Evolutionary conservation across 2,329 filamentous ascomycete species (phyloP).

Genomic region (Nemania bipapillata): DNA sequence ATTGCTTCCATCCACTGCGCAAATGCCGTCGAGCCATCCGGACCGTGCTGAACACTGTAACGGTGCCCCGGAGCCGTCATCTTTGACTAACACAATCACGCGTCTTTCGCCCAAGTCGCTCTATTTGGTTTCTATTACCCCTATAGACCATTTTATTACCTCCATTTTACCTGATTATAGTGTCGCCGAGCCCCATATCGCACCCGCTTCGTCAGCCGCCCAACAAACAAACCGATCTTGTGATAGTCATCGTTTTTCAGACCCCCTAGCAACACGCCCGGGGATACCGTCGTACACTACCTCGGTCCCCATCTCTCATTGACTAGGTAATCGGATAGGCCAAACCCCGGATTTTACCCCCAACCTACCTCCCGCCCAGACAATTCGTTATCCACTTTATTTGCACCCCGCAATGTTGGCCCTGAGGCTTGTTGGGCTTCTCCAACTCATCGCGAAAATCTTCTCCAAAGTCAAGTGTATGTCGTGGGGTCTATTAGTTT

Average conservation of each 20-base stretch:
- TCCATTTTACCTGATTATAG: slow-evolving; percentile 53
- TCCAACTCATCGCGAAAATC: slow-evolving; percentile 31
- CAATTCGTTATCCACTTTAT: slow-evolving; percentile 16
- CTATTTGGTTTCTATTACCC: slow-evolving; percentile 46
- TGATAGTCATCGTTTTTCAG: slow-evolving; percentile 44
- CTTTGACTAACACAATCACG: slow-evolving; percentile 39
- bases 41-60: slow-evolving; percentile 37
- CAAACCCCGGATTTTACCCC: slow-evolving; percentile 37
- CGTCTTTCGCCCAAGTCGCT: slow-evolving; percentile 29
- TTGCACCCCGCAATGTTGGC: slow-evolving; percentile 17
- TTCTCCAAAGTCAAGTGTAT: slow-evolving; percentile 28
- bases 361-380: background rate
- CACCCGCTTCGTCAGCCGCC: slow-evolving; percentile 46
- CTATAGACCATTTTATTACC: slow-evolving; percentile 41
- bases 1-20: slow-evolving; percentile 31
- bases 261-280: slow-evolving; percentile 35
- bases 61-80: slow-evolving; percentile 28
- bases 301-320: background rate
- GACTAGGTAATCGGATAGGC: background rate
- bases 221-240: slow-evolving; percentile 43
- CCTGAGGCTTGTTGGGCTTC: slow-evolving; percentile 4
- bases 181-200: slow-evolving; percentile 43
- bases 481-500: slow-evolving; percentile 7
- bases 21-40: slow-evolving; percentile 29
- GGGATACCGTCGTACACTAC: slow-evolving; percentile 15